Evolutionary conservation across 768 basidiomycete species (phyloP).

Genomic region (Solioccasus polychromus): DNA sequence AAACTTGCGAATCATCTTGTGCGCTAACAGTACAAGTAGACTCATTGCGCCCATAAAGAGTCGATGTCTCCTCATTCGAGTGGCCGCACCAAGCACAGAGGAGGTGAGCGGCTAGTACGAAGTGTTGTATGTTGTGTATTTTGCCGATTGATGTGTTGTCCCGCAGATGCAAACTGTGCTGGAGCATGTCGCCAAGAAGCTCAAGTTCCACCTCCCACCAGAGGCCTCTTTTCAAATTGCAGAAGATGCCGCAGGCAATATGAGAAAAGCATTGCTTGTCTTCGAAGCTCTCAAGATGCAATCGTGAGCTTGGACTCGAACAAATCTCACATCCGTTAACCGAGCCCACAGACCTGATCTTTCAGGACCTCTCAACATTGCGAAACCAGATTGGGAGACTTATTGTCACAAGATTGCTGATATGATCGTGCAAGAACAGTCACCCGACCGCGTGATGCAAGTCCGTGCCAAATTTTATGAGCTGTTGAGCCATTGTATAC

Average conservation of each 20-base stretch:
- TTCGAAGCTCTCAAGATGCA: conserved; percentile 97
- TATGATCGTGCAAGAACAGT: conserved; percentile 85
- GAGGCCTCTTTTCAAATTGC: conserved; percentile 76
- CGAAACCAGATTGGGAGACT: conserved; percentile 99
- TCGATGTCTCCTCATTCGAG: conserved; percentile 90
- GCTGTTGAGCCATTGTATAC: conserved; percentile 94
- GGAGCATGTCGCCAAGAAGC: conserved; percentile 72
- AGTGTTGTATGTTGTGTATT: background rate
- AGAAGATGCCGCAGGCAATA: conserved; percentile 80
- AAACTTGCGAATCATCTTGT: conserved; percentile 94
- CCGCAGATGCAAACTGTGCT: conserved; percentile 79
- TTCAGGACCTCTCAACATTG: conserved; percentile 72
- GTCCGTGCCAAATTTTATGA: conserved; percentile 94
- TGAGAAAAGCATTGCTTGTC: conserved; percentile 92
- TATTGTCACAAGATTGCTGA: conserved; percentile 93
- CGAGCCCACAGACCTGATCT: conserved; percentile 65
- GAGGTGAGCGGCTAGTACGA: conserved; percentile 66
- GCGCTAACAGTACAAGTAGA: conserved; percentile 91
- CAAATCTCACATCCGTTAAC: background rate
- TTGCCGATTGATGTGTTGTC: conserved; percentile 1
- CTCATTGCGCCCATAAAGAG: conserved; percentile 97
- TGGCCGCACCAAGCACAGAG: conserved; percentile 76
- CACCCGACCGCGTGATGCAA: conserved; percentile 85
- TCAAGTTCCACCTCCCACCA: conserved; percentile 76
- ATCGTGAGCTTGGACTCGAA: conserved; percentile 51